Evolutionary conservation across 1,284 basidiomycete species (phyloP).

Genomic region (Somion occarium): DNA sequence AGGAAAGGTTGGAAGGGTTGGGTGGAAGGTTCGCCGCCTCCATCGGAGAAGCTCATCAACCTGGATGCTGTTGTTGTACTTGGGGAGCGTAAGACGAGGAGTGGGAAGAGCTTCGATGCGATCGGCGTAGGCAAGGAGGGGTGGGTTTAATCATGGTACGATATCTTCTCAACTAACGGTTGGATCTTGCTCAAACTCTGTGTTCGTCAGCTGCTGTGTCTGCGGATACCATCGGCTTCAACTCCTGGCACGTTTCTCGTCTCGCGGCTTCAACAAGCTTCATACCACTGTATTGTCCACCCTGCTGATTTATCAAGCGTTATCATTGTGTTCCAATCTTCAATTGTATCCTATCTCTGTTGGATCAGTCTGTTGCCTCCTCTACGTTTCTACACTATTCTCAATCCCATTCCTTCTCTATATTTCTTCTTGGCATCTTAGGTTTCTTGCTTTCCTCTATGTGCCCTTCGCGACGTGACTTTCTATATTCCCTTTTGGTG

Average conservation of each 20-base stretch:
- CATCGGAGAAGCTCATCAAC: constrained; percentile 76
- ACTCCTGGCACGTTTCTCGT: not conserved
- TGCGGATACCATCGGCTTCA: not conserved
- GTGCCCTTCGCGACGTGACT: not conserved
- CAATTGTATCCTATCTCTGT: constrained; percentile 1
- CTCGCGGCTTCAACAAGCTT: not conserved
- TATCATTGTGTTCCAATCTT: not conserved
- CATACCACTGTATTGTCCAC: not conserved
- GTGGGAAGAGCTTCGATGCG: constrained; percentile 77
- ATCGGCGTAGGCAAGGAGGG: constrained; percentile 52
- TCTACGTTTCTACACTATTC: not conserved
- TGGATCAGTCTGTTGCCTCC: not conserved
- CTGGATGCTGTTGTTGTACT: constrained; percentile 59
- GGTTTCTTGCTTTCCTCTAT: not conserved
- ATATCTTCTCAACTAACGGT: constrained; percentile 16
- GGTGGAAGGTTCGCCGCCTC: constrained; percentile 77
- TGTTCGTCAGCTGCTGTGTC: constrained; percentile 21
- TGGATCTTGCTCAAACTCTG: constrained; percentile 15
- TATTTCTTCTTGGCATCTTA: not conserved
- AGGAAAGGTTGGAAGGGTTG: constrained; percentile 84
- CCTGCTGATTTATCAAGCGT: not conserved
- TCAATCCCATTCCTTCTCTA: not conserved
- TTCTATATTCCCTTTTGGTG: too few species aligned
- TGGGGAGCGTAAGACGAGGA: constrained; percentile 64
- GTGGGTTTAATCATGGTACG: constrained; percentile 39